Conservation (phyloP, 2,329 filamentous ascomycete genomes). For the Aspergillus sp. region DNA sequence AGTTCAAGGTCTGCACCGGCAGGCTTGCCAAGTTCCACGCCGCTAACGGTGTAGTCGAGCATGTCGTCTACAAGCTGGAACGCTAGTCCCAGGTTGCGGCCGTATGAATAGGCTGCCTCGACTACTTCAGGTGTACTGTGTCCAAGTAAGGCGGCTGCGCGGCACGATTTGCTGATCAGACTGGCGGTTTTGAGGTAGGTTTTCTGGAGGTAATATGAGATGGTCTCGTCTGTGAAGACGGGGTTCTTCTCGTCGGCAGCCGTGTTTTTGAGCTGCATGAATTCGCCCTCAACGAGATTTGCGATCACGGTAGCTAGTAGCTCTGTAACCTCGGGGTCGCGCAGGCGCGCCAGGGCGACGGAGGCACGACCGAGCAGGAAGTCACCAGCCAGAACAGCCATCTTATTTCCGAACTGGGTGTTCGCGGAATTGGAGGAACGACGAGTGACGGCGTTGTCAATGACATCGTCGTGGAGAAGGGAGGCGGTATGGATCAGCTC, state of each 20-base stretch:
- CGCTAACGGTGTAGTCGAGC: constrained; percentile 90
- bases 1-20: constrained; percentile 91
- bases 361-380: constrained; percentile 92
- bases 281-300: constrained; percentile 96
- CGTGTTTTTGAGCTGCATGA: constrained; percentile 99
- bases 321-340: constrained; percentile 93
- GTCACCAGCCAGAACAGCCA: constrained; percentile 97
- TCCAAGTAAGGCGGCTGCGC: constrained; percentile 83
- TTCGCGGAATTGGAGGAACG: constrained; percentile 87
- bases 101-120: constrained; percentile 88
- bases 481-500: constrained; percentile 97
- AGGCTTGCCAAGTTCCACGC: constrained; percentile 85
- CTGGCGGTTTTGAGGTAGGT: constrained; percentile 97
- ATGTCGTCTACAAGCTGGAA: constrained; percentile 98
- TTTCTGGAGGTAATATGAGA: constrained; percentile 95
- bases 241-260: constrained; percentile 82
- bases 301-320: constrained; percentile 94
- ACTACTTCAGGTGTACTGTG: constrained; percentile 74
- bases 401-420: constrained; percentile 96
- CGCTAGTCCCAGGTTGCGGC: constrained; percentile 87
- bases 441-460: constrained; percentile 84
- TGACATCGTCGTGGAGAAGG: constrained; percentile 95
- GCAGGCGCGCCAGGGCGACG: constrained; percentile 83
- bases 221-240: constrained; percentile 80
- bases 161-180: constrained; percentile 93